Conservation (phyloP, 257 asterid genomes). For the Fraxinus pennsylvanica region DNA sequence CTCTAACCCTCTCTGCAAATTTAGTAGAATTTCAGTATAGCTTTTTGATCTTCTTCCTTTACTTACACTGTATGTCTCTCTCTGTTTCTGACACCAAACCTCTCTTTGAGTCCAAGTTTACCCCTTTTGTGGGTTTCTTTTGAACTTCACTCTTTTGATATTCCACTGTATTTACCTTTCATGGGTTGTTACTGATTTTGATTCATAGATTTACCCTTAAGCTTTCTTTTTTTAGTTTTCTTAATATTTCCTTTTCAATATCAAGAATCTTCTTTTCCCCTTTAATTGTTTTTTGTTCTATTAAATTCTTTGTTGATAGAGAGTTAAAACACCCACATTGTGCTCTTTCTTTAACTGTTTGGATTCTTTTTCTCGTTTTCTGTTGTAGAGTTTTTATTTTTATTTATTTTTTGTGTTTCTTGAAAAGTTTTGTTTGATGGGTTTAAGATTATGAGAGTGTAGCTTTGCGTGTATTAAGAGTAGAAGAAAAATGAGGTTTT, state of each 20-base stretch:
- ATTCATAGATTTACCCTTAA: constrained; percentile 48
- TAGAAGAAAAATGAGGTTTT: constrained; percentile 44
- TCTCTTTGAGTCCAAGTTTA: constrained; percentile 72
- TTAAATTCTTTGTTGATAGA: constrained; percentile 26
- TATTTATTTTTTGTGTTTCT: constrained; percentile 8
- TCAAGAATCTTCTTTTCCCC: constrained; percentile 34
- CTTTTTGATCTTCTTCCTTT: constrained; percentile 18
- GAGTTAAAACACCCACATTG: constrained; percentile 14
- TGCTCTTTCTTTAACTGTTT: constrained; percentile 17
- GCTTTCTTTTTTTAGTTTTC: constrained; percentile 33
- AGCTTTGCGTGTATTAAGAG: constrained; percentile 19
- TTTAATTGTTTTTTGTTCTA: constrained; percentile 18
- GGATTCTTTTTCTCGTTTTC: background rate
- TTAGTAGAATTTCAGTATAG: background rate
- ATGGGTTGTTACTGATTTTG: constrained; percentile 49
- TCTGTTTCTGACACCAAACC: constrained; percentile 59
- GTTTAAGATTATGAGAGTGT: constrained; percentile 30
- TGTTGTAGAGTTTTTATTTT: background rate
- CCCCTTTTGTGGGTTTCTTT: constrained; percentile 25
- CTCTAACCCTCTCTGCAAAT: constrained; percentile 31
- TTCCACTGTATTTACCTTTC: constrained; percentile 43
- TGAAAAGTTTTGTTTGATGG: constrained; percentile 30
- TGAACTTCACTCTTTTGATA: constrained; percentile 36
- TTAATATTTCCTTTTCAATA: constrained; percentile 2
- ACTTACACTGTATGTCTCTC: constrained; percentile 20